Base-by-base conservation (phyloP, 192 early-diverging fungal genomes). In the Backusella circina region DNA sequence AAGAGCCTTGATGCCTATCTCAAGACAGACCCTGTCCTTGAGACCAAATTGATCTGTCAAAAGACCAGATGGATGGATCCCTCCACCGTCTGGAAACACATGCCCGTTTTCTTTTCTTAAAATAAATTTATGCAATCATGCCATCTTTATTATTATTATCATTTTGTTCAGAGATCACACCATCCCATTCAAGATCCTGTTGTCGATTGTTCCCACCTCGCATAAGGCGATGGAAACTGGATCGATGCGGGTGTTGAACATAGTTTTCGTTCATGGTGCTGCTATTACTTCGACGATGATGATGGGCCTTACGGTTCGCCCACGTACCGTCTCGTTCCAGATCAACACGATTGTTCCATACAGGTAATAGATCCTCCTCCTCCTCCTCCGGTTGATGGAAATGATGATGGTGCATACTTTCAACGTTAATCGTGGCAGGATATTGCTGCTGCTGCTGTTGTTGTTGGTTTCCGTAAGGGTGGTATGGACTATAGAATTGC, bases 101-200 rank as follows among this genome's bases (percentile, higher is more conserved):
- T 70, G 68, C 68, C 68, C 9, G 5, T 41, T 28, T 44, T 37
- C 35, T 70, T 70, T 70, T 44, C 68, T 70, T 70, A 57, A 26
- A 3, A 26, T 41, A 7, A 16, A 3, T 23, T 38, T 72, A 73
- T n/a, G 71, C 71, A 21, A 64, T 57, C 71, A 73, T 73, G 54
- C 71, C 64, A 16, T 73, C 71, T 33, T 61, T 61, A 61, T 61
- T 44, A 44, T 44, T 41, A 64, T 73, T 26, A 47, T 65, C 32
- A 15, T 74, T 64, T 26, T 44, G 16, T 16, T 37, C 13, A 18
- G 54, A 28, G 0, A 44, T 44, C 9, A 75, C 61, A 36, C 78
- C 78, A 36, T 79, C 78, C 78, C 78, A 79, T 67, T 79, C 78
- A 15, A 79, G n/a, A 65, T 79, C 78, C 32, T 79, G 78, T 35